Evolutionary conservation across 108 stramenopile species (phyloP), one percentile per base, ranked within the genome.

Genomic region (Pseudonitzschia delicatissima): DNA sequence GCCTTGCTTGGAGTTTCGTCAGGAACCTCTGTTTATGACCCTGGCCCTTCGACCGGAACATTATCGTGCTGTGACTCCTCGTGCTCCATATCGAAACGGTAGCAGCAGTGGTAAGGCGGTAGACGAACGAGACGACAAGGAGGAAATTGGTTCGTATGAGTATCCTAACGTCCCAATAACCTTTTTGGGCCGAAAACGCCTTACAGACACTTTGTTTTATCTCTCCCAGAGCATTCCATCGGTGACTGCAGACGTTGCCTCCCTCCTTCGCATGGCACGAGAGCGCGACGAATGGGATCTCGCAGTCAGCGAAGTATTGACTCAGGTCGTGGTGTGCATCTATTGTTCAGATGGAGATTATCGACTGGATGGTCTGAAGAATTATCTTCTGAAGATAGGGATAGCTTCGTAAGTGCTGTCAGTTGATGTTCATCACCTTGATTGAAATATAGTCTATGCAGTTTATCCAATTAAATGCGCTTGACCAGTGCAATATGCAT

Each of bases 301-400:
- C 52, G 86, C 83, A 4, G 86, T 89, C n/a, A 80, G 88, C 5
- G 86, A 92, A 68, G 64, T 89, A 18, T 75, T 86, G 50, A 88
- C 91, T 2, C 91, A 92, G 65, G 68, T 88, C 6, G 68, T 92
- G 29, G 77, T 92, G 33, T 81, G 71, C 17, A 52, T 89, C 2
- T 81, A 82, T 61, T 92, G 91, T 65, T 59, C 58, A 17, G 81
- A 79, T 64, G 78, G 77, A 6, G 91, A 92, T 77, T 62, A 71
- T 40, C 60, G 44, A 20, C 68, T 92, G 48, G 85, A 85, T 50
- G 91, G 91, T 25, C 69, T 92, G 42, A 74, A 64, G 34, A 52
- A 76, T 3, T 87, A 92, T 64, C 73, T 92, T 27, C 47, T 90
- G 55, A 62, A 48, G 20, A 48, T 48, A 6, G 47, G 47, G 3